Evolutionary conservation across 2,329 filamentous ascomycete species (phyloP).

Genomic region (Aschersonia sp.): DNA sequence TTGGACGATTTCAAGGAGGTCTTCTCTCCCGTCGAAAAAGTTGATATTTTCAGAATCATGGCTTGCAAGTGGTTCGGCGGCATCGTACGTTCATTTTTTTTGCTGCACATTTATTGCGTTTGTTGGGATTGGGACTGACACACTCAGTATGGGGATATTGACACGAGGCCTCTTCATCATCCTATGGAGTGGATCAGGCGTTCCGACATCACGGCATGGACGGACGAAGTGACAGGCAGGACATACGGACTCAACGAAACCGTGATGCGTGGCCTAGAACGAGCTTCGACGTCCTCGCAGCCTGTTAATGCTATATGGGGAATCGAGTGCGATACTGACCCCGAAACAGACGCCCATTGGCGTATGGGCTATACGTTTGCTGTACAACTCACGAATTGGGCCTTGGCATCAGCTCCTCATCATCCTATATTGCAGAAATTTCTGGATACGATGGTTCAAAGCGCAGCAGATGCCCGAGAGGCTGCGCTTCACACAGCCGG

Average conservation of each 20-base stretch:
- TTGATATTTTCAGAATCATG: slow-evolving; percentile 3
- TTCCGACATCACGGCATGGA: slow-evolving; percentile 1
- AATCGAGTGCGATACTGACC: slow-evolving; percentile 5
- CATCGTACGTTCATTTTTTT: not conserved
- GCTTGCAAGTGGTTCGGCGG: slow-evolving; percentile 3
- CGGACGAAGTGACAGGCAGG: slow-evolving; percentile 1
- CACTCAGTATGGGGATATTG: slow-evolving; percentile 2
- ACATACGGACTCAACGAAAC: not conserved
- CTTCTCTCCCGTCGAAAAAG: slow-evolving; percentile 2
- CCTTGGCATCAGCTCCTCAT: slow-evolving; percentile 8
- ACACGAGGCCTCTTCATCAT: slow-evolving; percentile 2
- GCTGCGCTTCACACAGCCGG: not conserved
- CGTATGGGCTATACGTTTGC: slow-evolving; percentile 11
- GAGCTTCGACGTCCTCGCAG: not conserved
- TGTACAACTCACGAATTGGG: slow-evolving; percentile 10
- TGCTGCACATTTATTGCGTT: not conserved
- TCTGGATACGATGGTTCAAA: slow-evolving; percentile 6
- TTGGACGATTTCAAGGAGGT: not conserved
- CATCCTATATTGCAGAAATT: slow-evolving; percentile 8
- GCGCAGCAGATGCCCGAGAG: slow-evolving; percentile 2
- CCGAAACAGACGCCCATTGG: slow-evolving; percentile 8
- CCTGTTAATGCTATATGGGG: slow-evolving; percentile 2
- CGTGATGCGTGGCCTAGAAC: not conserved
- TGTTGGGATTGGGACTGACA: too few species aligned
- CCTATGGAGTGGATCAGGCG: slow-evolving; percentile 1